Conservation (phyloP, 2,329 filamentous ascomycete species). For the Fusarium fujikuroi region DNA sequence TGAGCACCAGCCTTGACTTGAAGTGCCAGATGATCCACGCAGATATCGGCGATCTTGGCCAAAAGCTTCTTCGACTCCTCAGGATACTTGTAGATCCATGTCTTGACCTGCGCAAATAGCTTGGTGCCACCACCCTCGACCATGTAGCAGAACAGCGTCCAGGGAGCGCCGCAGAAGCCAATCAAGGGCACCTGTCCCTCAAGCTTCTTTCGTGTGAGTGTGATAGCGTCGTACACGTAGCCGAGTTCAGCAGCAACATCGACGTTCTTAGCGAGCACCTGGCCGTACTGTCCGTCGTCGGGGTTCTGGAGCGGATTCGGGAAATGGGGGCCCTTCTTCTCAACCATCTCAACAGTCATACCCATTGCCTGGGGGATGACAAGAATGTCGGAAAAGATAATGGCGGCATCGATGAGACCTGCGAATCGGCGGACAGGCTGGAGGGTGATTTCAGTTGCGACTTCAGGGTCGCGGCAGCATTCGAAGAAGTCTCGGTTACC, state of each 20-base stretch:
- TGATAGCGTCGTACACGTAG: constrained; percentile 97
- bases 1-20: constrained; percentile 95
- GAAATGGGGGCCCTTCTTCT: constrained; percentile 96
- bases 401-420: constrained; percentile 92
- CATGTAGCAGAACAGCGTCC: constrained; percentile 99
- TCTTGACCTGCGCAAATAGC: constrained; percentile 93
- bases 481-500: constrained; percentile 93
- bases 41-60: constrained; percentile 92
- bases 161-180: constrained; percentile 96
- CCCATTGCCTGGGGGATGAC: constrained; percentile 98
- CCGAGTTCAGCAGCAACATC: constrained; percentile 85
- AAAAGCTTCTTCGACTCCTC: constrained; percentile 83
- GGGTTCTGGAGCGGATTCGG: constrained; percentile 84
- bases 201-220: constrained; percentile 87
- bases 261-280: constrained; percentile 81
- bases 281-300: constrained; percentile 82
- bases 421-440: constrained; percentile 93
- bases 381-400: constrained; percentile 98
- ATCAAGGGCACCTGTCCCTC: constrained; percentile 90
- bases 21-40: constrained; percentile 91
- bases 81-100: constrained; percentile 93
- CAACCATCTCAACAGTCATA: constrained; percentile 98
- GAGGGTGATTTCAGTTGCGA: constrained; percentile 91
- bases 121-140: constrained; percentile 97
- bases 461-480: constrained; percentile 92